Conservation (phyloP, 805 yeast species). For the Phaffomyces thermotolerans region DNA sequence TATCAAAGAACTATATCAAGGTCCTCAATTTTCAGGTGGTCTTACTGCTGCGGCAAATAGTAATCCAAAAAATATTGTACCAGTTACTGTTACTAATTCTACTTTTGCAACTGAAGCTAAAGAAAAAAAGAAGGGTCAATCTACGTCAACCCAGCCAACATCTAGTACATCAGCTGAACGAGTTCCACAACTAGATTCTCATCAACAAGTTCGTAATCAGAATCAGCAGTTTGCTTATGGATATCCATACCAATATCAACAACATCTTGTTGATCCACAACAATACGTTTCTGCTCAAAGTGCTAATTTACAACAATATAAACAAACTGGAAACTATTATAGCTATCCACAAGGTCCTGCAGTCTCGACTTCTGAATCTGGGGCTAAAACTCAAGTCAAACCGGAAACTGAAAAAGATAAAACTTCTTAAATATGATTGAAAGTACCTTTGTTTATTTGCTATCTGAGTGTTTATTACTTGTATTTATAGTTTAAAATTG, state of each 20-base stretch:
- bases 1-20: constrained; percentile 37
- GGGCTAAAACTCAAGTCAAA: not conserved
- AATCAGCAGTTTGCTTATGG: constrained; percentile 8
- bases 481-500: no score
- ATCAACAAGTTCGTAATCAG: not conserved
- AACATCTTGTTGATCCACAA: constrained; percentile 4
- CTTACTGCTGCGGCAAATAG: constrained; percentile 24
- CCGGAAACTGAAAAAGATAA: not conserved
- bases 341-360: constrained; percentile 5
- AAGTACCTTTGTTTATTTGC: no score
- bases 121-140: constrained; percentile 10
- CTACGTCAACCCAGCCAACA: not conserved
- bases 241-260: constrained; percentile 13
- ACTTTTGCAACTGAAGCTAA: constrained; percentile 17
- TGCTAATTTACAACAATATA: constrained; percentile 5
- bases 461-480: no score
- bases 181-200: not conserved
- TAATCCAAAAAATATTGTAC: constrained; percentile 23
- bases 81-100: constrained; percentile 23
- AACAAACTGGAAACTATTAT: constrained; percentile 4
- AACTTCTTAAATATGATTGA: no score
- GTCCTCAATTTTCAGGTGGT: constrained; percentile 26
- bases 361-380: not conserved
- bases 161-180: not conserved
- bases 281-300: constrained; percentile 3